These are phyloP conservation scores for Ceraceosorus bombacis DNA, from an alignment of 1,284 basidiomycete genomes.

Conservation along the genomic window DNA sequence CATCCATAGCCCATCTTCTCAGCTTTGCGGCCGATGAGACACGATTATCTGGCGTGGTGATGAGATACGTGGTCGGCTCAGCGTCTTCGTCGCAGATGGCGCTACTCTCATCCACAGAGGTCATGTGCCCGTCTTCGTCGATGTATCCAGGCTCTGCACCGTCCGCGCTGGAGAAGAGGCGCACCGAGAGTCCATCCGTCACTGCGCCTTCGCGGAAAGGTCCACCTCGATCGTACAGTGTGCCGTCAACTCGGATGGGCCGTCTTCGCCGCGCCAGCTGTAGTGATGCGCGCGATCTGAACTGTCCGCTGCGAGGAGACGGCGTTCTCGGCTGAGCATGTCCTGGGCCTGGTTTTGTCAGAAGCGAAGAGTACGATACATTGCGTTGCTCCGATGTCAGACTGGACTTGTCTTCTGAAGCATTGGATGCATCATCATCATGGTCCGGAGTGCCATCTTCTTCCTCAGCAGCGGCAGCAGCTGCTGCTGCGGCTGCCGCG, in stretches of 20 bases:
- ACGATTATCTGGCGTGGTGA: slow-evolving; percentile 47
- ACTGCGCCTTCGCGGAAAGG: slow-evolving; percentile 42
- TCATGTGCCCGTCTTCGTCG: slow-evolving; percentile 1
- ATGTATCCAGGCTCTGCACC: background rate
- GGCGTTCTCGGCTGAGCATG: slow-evolving; percentile 1
- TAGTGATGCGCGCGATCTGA: slow-evolving; percentile 19
- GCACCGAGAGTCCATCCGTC: slow-evolving; percentile 42
- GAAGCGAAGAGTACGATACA: slow-evolving; percentile 2
- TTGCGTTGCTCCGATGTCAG: slow-evolving; percentile 9
- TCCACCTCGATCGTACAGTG: slow-evolving; percentile 41
- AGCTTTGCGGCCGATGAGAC: slow-evolving; percentile 45
- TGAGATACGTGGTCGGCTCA: slow-evolving; percentile 29
- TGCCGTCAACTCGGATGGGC: slow-evolving; percentile 40
- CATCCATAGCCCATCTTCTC: slow-evolving; percentile 45
- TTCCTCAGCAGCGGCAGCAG: slow-evolving; percentile 16
- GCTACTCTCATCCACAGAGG: background rate
- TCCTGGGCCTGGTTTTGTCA: slow-evolving; percentile 1
- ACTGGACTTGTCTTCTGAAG: slow-evolving; percentile 13
- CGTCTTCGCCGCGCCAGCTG: slow-evolving; percentile 26
- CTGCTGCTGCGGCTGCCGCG: slow-evolving; percentile 30
- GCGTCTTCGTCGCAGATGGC: slow-evolving; percentile 7
- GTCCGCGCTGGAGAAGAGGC: slow-evolving; percentile 31
- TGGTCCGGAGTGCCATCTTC: slow-evolving; percentile 6
- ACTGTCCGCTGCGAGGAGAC: slow-evolving; percentile 4
- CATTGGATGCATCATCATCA: slow-evolving; percentile 20